Base-by-base conservation (phyloP, 2,329 filamentous ascomycete species). In the Lizonia empirigonia region DNA sequence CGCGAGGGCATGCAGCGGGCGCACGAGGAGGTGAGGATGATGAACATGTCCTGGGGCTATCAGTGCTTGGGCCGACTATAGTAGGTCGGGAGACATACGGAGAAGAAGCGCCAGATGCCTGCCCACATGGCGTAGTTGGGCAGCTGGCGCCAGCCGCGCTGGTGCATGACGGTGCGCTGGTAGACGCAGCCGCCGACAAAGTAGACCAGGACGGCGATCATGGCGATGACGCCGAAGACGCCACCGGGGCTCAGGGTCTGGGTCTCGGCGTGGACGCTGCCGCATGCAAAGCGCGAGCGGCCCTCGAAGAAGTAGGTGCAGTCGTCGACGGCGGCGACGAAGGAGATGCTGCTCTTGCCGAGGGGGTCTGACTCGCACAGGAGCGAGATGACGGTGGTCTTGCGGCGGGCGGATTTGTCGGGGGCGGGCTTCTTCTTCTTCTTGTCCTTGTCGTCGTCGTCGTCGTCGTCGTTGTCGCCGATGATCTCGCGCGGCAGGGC, bases 301-400 rank as follows among this genome's bases (percentile, higher is more conserved):
- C 92, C 87, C 73, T 97, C 92, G 77, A 99, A 99, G 75, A 96
- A 89, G 76, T 97, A 99, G 23, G 90, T 85, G 80, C 94, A 99
- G 53, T 95, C 88, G 69, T 97, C 92, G 32, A 90, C 87, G 5
- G 92, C 88, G 52, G 89, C 90, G 52, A 97, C 87, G 71, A 96
- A 99, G 16, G 90, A 91, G 29, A 94, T 80, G 4, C 83, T 82
- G 4, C 91, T 87, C 32, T 83, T 80, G 4, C 84, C 83, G 1
- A 87, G 78, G 1, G 90, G 85, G 64, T 97, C 91, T 56, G 85
- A 85, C 70, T 97, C 92, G 78, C 94, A 99, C 59, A 94, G 87
- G 71, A 97, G 93, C 19, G 91, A 94, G 74, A 99, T 91, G 51
- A 92, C 86, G 10, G 92, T 88, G 2, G 90, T 95, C 70, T 89